Conservation (phyloP, 805 yeast genomes). For the Limtongia smithiae region DNA sequence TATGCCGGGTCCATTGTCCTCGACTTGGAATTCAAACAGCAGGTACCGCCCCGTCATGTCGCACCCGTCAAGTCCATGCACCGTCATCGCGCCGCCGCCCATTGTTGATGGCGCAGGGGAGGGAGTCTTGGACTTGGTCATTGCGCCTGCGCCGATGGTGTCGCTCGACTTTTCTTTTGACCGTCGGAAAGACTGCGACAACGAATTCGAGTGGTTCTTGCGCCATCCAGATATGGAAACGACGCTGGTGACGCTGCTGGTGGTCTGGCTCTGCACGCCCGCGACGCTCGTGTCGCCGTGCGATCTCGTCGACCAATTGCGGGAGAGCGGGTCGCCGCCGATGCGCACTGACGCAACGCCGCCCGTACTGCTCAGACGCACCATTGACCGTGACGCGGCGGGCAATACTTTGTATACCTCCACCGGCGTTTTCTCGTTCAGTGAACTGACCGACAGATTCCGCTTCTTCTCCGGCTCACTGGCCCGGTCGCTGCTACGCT, state of each 20-base stretch:
- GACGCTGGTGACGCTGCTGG: neutral
- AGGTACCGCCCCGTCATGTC: slow-evolving; percentile 46
- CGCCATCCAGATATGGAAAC: slow-evolving; percentile 7
- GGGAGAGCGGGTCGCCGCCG: too few relatives aligned
- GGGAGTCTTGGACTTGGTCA: neutral
- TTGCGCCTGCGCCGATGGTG: neutral
- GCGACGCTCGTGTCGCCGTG: too few relatives aligned
- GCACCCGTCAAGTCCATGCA: slow-evolving; percentile 6
- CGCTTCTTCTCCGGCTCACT: slow-evolving; percentile 1
- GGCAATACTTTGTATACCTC: too few relatives aligned
- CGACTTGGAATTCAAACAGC: slow-evolving; percentile 67
- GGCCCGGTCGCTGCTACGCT: neutral
- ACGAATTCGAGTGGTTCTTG: slow-evolving; percentile 5
- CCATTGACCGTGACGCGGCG: too few relatives aligned
- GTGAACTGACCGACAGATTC: neutral
- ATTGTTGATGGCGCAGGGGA: neutral
- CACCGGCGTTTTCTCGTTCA: too few relatives aligned
- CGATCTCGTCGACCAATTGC: too few relatives aligned
- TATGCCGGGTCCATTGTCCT: slow-evolving; percentile 94
- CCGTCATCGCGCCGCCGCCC: too few relatives aligned
- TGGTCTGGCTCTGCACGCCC: too few relatives aligned
- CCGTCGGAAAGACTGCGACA: slow-evolving; percentile 1
- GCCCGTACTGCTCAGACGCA: too few relatives aligned
- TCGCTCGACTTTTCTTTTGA: neutral
- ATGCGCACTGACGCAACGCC: too few relatives aligned